Conservation (phyloP, 495 filamentous ascomycete species). For the Penicillium flavigenum region DNA sequence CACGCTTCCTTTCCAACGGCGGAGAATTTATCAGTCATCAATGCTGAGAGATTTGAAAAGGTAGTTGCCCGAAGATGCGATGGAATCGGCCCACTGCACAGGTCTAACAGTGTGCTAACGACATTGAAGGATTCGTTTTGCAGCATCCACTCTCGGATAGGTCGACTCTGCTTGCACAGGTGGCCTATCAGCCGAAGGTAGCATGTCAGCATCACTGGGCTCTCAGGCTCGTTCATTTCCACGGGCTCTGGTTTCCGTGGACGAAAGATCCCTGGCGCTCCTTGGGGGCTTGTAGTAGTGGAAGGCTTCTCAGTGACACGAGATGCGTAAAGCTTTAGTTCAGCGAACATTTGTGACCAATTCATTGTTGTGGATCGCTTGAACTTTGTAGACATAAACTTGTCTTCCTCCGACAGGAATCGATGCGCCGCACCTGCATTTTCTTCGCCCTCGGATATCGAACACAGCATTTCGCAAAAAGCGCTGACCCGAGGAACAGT, state of each 20-base stretch:
- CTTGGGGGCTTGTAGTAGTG: slow-evolving; percentile 44
- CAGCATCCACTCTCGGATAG: slow-evolving; percentile 68
- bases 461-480: slow-evolving; percentile 91
- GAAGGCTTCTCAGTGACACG: slow-evolving; percentile 65
- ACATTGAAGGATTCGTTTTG: slow-evolving; percentile 61
- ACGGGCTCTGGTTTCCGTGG: slow-evolving; percentile 64
- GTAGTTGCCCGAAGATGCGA: slow-evolving; percentile 72
- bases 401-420: slow-evolving; percentile 85
- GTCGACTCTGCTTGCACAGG: slow-evolving; percentile 64
- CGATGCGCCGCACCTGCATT: slow-evolving; percentile 78
- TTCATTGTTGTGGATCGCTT: slow-evolving; percentile 77
- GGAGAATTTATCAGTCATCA: slow-evolving; percentile 64
- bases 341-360: slow-evolving; percentile 90
- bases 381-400: slow-evolving; percentile 69
- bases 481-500: slow-evolving; percentile 91
- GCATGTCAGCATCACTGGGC: slow-evolving; percentile 85
- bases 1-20: slow-evolving; percentile 64
- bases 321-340: slow-evolving; percentile 71
- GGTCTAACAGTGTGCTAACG: slow-evolving; percentile 62
- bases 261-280: slow-evolving; percentile 57
- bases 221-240: slow-evolving; percentile 75
- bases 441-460: slow-evolving; percentile 75
- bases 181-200: slow-evolving; percentile 86
- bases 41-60: slow-evolving; percentile 65
- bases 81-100: slow-evolving; percentile 68